Evolutionary conservation across 805 yeast species (phyloP).

Genomic region (Wickerhamiella alocasiicola): DNA sequence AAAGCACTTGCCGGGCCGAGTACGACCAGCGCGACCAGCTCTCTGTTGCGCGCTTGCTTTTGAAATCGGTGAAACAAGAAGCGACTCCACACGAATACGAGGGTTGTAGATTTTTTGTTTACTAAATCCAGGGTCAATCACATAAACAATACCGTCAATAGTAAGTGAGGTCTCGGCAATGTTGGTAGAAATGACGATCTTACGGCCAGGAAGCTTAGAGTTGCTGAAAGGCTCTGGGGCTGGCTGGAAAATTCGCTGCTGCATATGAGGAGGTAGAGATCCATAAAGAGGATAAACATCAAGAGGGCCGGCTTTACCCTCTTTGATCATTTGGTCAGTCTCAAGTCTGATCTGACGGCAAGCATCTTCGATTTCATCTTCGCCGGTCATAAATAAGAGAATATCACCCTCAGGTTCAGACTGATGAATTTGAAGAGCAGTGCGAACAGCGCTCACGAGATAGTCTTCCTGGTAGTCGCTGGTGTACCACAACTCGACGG

Average conservation of each 20-base stretch:
- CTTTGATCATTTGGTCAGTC: constrained; percentile 78
- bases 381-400: constrained; percentile 81
- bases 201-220: constrained; percentile 87
- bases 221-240: constrained; percentile 66
- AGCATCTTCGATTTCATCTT: constrained; percentile 96
- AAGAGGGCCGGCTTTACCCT: constrained; percentile 80
- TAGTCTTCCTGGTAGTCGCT: constrained; percentile 95
- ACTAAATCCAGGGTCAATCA: constrained; percentile 94
- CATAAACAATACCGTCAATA: constrained; percentile 94
- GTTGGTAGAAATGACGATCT: constrained; percentile 82
- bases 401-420: constrained; percentile 92
- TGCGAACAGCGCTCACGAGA: constrained; percentile 86
- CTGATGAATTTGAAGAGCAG: constrained; percentile 38
- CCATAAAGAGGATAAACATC: constrained; percentile 90
- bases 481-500: constrained; percentile 92
- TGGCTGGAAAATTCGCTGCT: constrained; percentile 82
- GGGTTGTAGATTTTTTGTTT: constrained; percentile 96
- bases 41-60: constrained; percentile 97
- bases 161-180: constrained; percentile 97
- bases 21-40: constrained; percentile 99
- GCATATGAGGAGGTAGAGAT: constrained; percentile 91
- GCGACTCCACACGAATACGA: constrained; percentile 85
- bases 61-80: constrained; percentile 89
- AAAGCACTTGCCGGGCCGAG: constrained; percentile 96
- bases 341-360: constrained; percentile 79